Conservation (phyloP, 2,329 filamentous ascomycete genomes). For the Scytalidium sp. region DNA sequence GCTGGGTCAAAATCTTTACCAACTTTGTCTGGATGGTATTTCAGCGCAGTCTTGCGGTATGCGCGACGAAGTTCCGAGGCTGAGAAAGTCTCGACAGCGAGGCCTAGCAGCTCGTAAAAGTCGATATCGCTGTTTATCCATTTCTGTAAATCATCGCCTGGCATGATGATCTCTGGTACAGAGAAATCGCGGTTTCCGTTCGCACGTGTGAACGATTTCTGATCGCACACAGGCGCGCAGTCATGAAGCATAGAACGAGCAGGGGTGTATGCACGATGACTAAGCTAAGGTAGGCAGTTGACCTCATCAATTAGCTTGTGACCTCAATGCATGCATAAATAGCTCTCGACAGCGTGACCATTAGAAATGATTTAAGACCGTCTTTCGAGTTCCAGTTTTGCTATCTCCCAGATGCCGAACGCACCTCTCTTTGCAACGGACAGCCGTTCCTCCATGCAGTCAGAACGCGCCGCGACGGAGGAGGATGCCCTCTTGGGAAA, state of each 20-base stretch:
- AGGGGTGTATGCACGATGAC: background rate
- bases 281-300: background rate
- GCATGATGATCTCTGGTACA: slow-evolving; percentile 19
- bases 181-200: background rate
- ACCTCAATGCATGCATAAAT: background rate
- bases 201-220: background rate
- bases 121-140: slow-evolving; percentile 29
- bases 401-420: slow-evolving; percentile 4
- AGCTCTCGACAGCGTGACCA: background rate
- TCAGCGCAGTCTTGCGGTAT: slow-evolving; percentile 82
- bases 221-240: background rate
- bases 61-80: slow-evolving; percentile 41
- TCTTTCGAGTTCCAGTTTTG: background rate
- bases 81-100: slow-evolving; percentile 20
- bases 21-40: slow-evolving; percentile 92
- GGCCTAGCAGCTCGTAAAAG: slow-evolving; percentile 29
- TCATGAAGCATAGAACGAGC: background rate
- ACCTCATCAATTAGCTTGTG: background rate
- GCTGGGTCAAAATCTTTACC: slow-evolving; percentile 70
- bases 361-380: background rate
- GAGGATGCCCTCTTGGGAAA: slow-evolving; percentile 33
- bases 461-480: slow-evolving; percentile 48
- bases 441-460: slow-evolving; percentile 51
- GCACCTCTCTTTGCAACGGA: slow-evolving; percentile 28
- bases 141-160: slow-evolving; percentile 27